Base-by-base conservation (phyloP, 2,329 filamentous ascomycete species). In the Xylariales sp. region DNA sequence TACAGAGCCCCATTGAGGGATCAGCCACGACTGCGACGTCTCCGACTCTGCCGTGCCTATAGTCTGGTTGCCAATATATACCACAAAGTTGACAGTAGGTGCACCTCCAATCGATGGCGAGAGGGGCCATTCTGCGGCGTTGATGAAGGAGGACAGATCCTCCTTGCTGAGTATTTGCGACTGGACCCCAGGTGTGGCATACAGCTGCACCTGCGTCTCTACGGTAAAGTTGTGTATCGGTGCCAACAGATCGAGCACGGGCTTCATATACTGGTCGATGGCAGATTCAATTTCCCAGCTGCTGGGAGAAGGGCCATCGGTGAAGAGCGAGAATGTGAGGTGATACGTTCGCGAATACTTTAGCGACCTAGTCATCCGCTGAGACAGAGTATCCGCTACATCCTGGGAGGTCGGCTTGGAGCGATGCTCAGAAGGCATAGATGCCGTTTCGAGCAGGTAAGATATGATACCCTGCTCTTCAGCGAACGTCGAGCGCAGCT, bases 121-220 rank as follows among this genome's bases (percentile, higher is more conserved):
- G 3, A 98, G 66, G 1, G 93, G 93, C 93, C 93, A 98, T 65
- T 98, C 93, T 3, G 93, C 93, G 3, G 91, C 90, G 54, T 98
- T 98, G 62, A 98, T 89, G 55, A 98, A 98, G 2, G 87, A 90
- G 25, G 88, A 88, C 2, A 98, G 72, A 52, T 95, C 89, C 50
- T 95, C 85, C 57, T 88, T 90, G 52, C 78, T 81, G 24, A 98
- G 67, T 0, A 84, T 73, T 17, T 81, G 66, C 13, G 72, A 71
- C 51, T 77, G 72, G 2, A 78, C 75, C n/a, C 80, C 76, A 0
- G 79, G 76, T 2, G 70, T 66, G n/a, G 93, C 91, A 56, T 95
- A 96, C 0, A 97, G 75, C 63, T 98, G 93, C 3, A 98, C 86
- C 63, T 98, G 93, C 0, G 89, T 95, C 56, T 97, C 90, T 34